Conservation (phyloP, 2,329 filamentous ascomycete genomes). For the Fusarium setosum region DNA sequence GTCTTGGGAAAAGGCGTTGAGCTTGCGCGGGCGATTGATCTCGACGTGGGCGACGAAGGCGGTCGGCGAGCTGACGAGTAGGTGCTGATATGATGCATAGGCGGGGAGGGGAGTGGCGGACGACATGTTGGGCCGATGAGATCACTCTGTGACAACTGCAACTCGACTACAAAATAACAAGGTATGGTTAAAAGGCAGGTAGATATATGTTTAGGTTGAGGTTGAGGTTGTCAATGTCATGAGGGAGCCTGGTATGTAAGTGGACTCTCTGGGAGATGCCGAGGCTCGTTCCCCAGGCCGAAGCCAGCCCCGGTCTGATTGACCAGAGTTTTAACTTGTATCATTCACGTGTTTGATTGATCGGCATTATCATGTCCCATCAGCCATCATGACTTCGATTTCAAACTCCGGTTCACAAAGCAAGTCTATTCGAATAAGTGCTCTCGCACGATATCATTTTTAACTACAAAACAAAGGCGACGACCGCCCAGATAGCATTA, state of each 20-base stretch:
- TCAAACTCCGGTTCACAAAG: conserved; percentile 7
- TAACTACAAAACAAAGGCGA: conserved; percentile 39
- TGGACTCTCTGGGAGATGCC: conserved; percentile 35
- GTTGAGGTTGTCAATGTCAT: not conserved
- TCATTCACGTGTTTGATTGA: conserved; percentile 17
- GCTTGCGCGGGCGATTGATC: conserved; percentile 86
- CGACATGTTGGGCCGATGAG: conserved; percentile 28
- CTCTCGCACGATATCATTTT: conserved; percentile 27
- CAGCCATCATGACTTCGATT: not conserved
- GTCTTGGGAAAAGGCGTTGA: conserved; percentile 86
- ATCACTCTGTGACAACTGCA: not conserved
- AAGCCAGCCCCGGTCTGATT: conserved; percentile 12
- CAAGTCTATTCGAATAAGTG: conserved; percentile 39
- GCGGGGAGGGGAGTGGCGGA: conserved; percentile 44
- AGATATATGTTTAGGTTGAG: not conserved
- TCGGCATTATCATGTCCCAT: not conserved
- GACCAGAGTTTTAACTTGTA: not conserved
- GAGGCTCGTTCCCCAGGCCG: conserved; percentile 30
- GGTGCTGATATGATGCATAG: conserved; percentile 70
- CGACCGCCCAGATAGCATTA: conserved; percentile 44
- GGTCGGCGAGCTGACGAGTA: conserved; percentile 77
- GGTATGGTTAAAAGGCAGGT: not conserved
- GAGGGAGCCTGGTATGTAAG: conserved; percentile 10
- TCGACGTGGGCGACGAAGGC: conserved; percentile 89
- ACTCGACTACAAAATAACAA: not conserved